Percentiles rank a stretch among this genome's conserved stretches.
Conservation (phyloP, 768 basidiomycete genomes). For the Lyophyllum atratum region DNA sequence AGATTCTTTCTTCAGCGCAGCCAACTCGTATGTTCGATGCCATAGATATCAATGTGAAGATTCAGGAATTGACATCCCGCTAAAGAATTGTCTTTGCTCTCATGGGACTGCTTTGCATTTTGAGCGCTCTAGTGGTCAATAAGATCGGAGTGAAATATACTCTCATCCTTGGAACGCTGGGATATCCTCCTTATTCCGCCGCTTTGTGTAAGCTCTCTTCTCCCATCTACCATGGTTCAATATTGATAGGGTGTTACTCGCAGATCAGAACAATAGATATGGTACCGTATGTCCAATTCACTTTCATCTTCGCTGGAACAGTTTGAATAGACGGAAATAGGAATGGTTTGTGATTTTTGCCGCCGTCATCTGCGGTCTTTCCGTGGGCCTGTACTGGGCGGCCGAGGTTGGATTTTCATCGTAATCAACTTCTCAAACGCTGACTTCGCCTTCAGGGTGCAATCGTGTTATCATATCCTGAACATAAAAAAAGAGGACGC, state of each 20-base stretch:
- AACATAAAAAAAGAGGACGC: conserved; percentile 11
- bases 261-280: conserved; percentile 22
- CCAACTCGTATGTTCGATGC: neutral
- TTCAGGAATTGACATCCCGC: neutral
- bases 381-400: conserved; percentile 18
- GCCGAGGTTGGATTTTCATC: conserved; percentile 10
- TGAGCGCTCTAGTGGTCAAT: conserved; percentile 15
- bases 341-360: conserved; percentile 20
- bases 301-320: neutral
- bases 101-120: conserved; percentile 17
- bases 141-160: conserved; percentile 16
- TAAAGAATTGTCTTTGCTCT: conserved; percentile 16
- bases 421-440: neutral
- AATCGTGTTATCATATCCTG: conserved; percentile 12
- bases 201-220: conserved; percentile 11
- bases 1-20: neutral
- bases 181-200: conserved; percentile 13
- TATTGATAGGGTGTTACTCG: neutral
- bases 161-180: conserved; percentile 16
- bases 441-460: conserved; percentile 2
- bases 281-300: conserved; percentile 5
- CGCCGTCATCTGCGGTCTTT: conserved; percentile 13
- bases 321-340: neutral
- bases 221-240: neutral
- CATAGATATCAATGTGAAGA: too few relatives aligned